Conservation (phyloP, 2,329 filamentous ascomycete species). For the Pezicula radicicola region DNA sequence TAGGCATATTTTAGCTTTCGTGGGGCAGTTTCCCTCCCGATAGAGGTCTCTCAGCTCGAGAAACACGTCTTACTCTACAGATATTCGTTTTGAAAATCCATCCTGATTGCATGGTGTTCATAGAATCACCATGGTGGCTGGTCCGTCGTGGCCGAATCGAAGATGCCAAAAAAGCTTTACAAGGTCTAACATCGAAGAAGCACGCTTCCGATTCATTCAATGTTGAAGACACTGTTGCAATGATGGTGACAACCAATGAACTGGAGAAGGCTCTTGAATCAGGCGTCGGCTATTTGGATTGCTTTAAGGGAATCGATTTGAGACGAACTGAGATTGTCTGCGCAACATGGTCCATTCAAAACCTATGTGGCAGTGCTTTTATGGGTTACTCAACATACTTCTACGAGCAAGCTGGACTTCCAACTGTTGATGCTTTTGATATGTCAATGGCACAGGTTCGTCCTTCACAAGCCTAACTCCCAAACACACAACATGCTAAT, state of each 20-base stretch:
- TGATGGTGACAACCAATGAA: constrained; percentile 89
- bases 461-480: constrained; percentile 30
- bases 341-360: constrained; percentile 60
- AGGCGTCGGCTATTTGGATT: constrained; percentile 43
- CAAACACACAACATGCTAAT: neutral
- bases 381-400: constrained; percentile 62
- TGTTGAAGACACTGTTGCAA: constrained; percentile 79
- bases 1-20: no score
- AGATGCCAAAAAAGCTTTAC: constrained; percentile 15
- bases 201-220: constrained; percentile 11
- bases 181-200: constrained; percentile 11
- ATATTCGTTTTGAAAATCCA: no score
- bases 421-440: constrained; percentile 43
- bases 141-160: constrained; percentile 11
- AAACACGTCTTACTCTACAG: no score
- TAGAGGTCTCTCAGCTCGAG: no score
- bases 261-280: constrained; percentile 33
- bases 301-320: constrained; percentile 41
- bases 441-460: constrained; percentile 42
- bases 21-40: no score
- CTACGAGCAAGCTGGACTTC: constrained; percentile 52
- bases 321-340: constrained; percentile 47
- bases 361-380: constrained; percentile 60
- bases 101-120: constrained; percentile 32
- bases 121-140: constrained; percentile 30